Conservation (phyloP, 2,329 filamentous ascomycete species). For the Fusarium sambucinum region DNA sequence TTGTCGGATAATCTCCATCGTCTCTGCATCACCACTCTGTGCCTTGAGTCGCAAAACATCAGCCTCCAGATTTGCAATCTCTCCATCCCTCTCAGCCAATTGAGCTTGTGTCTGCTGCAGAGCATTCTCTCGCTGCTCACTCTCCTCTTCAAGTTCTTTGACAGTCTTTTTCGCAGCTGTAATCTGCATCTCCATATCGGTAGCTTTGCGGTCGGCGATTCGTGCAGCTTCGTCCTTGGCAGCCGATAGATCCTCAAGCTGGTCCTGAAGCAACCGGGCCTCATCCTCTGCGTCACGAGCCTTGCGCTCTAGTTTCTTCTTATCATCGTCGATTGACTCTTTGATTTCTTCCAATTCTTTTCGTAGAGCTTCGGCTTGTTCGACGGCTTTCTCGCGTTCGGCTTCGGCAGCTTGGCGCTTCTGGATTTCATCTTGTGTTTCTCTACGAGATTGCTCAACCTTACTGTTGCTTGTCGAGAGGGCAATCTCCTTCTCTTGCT, state of each 20-base stretch:
- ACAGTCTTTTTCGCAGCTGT: slow-evolving; percentile 60
- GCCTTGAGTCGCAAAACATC: slow-evolving; percentile 88
- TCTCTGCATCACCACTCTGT: slow-evolving; percentile 87
- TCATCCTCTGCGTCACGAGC: slow-evolving; percentile 79
- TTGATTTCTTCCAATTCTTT: slow-evolving; percentile 66
- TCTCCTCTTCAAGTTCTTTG: slow-evolving; percentile 71
- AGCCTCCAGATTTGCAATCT: slow-evolving; percentile 81
- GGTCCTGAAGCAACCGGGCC: slow-evolving; percentile 79
- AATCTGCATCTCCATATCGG: slow-evolving; percentile 67
- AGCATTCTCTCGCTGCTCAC: slow-evolving; percentile 65
- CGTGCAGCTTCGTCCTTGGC: slow-evolving; percentile 78
- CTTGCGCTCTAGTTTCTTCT: slow-evolving; percentile 75
- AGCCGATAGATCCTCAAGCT: slow-evolving; percentile 77
- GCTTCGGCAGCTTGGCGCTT: slow-evolving; percentile 70
- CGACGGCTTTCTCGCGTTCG: slow-evolving; percentile 62
- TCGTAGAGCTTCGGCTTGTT: slow-evolving; percentile 63
- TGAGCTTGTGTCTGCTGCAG: slow-evolving; percentile 74
- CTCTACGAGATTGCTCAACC: slow-evolving; percentile 80
- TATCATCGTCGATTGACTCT: slow-evolving; percentile 65
- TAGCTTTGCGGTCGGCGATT: slow-evolving; percentile 65
- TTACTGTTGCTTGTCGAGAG: slow-evolving; percentile 85
- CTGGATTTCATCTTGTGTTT: slow-evolving; percentile 88
- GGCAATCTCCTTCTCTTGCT: slow-evolving; percentile 87
- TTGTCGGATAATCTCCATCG: slow-evolving; percentile 83
- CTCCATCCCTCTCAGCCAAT: slow-evolving; percentile 75